Evolutionary conservation across 2,329 filamentous ascomycete genomes (phyloP).

Genomic region (Penicillium griseofulvum): DNA sequence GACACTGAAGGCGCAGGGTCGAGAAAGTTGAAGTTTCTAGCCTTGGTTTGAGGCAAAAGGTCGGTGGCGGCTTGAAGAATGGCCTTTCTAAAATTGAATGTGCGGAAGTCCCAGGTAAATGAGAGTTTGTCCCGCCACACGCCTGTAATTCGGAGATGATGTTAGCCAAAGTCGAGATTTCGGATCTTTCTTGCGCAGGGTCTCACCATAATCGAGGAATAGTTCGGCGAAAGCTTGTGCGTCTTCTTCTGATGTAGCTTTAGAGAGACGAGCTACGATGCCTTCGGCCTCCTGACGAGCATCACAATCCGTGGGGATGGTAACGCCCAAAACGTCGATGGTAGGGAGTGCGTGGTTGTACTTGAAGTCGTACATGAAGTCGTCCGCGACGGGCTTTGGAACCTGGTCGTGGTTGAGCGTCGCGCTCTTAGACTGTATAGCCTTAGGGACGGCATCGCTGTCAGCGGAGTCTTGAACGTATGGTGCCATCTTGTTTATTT

Average conservation of each 20-base stretch:
- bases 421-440: background rate
- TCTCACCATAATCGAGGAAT: slow-evolving; percentile 26
- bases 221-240: slow-evolving; percentile 25
- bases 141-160: slow-evolving; percentile 21
- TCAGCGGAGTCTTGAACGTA: slow-evolving; percentile 5
- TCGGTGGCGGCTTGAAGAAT: slow-evolving; percentile 36
- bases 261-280: slow-evolving; percentile 13
- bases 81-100: slow-evolving; percentile 33
- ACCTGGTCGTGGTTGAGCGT: slow-evolving; percentile 10
- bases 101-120: slow-evolving; percentile 39
- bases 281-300: slow-evolving; percentile 10
- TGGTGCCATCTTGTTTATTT: slow-evolving; percentile 11
- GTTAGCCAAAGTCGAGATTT: slow-evolving; percentile 1
- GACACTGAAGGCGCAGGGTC: slow-evolving; percentile 20
- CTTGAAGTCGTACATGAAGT: slow-evolving; percentile 46
- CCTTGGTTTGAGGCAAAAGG: slow-evolving; percentile 30
- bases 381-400: slow-evolving; percentile 34
- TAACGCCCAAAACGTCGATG: slow-evolving; percentile 27
- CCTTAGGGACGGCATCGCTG: background rate
- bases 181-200: background rate
- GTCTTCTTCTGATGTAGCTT: slow-evolving; percentile 15
- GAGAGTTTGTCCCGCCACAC: slow-evolving; percentile 40
- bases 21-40: slow-evolving; percentile 27
- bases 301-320: slow-evolving; percentile 27
- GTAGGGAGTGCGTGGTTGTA: slow-evolving; percentile 41